Percentiles rank a stretch among this genome's conserved stretches.
Conservation (phyloP, 257 asterid species). For the Striga asiatica region DNA sequence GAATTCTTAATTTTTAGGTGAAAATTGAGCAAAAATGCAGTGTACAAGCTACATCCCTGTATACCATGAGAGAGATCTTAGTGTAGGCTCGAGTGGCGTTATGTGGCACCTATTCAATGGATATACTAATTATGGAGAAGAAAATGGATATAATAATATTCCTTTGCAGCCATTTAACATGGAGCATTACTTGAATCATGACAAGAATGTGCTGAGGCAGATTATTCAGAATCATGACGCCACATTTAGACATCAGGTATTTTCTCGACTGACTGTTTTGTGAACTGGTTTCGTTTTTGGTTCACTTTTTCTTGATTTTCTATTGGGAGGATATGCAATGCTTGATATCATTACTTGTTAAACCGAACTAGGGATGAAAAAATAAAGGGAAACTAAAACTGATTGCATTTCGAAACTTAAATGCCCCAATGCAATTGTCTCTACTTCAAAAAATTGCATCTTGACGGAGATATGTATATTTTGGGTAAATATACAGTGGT, state of each 20-base stretch:
- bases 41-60: conserved; percentile 28
- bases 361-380: no score
- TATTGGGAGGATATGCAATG: not conserved
- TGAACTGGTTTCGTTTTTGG: not conserved
- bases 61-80: conserved; percentile 28
- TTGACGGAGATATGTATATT: no score
- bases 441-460: no score
- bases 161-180: conserved; percentile 17
- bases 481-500: no score
- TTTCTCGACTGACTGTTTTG: not conserved
- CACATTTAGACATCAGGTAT: conserved; percentile 67
- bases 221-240: conserved; percentile 63
- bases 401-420: no score
- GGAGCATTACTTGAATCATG: conserved; percentile 22
- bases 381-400: no score
- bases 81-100: conserved; percentile 27
- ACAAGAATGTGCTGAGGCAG: conserved; percentile 40
- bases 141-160: conserved; percentile 19
- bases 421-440: not conserved
- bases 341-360: no score
- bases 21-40: conserved; percentile 43
- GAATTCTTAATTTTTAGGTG: conserved; percentile 15
- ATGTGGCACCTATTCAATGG: conserved; percentile 23
- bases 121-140: conserved; percentile 27
- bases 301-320: not conserved